Evolutionary conservation across 768 basidiomycete species (phyloP), one percentile per base, ranked within the genome.

Genomic region (Termitomyces titanicus): DNA sequence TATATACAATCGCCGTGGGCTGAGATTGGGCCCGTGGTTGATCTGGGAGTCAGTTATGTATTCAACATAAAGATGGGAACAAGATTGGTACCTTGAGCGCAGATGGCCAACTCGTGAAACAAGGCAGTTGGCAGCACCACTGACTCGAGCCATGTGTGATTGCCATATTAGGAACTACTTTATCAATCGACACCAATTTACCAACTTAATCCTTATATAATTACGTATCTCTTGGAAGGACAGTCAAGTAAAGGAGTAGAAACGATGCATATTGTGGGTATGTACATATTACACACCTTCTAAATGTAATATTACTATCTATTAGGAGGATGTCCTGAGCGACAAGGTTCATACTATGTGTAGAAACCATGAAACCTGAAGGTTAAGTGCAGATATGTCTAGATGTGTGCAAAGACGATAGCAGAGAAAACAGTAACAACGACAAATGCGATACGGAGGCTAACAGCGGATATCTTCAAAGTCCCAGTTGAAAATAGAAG

Each of bases 281-380:
- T 53, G 50, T 55, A 61, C 38, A 56, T 58, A 47, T 49, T 57
- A 57, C 55, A 61, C 37, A 61, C 55, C 47, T 49, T 67, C 63
- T 67, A 65, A 52, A 54, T 58, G 51, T 57, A 56, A 62, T 61
- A 57, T 57, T 62, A 48, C 57, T 62, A 57, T 64, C 63, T 62
- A 66, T 62, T 63, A 64, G 60, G 53, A 57, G 47, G 42, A 38
- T 56, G 57, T 56, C 61, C 59, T 51, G 50, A 43, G 45, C 39
- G 53, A 53, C 49, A 46, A 46, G n/a, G n/a, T n/a, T 47, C 54
- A 54, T 60, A 50, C 22, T 52, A 55, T 49, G 56, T 13, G 53
- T 58, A 57, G 47, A 53, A 62, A 57, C 52, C 51, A 58, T 57
- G 51, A 58, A 29, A 39, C 55, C 49, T 6, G 39, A 42, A 38